Conservation (phyloP, 805 yeast species). For the Saturnispora galanensis region DNA sequence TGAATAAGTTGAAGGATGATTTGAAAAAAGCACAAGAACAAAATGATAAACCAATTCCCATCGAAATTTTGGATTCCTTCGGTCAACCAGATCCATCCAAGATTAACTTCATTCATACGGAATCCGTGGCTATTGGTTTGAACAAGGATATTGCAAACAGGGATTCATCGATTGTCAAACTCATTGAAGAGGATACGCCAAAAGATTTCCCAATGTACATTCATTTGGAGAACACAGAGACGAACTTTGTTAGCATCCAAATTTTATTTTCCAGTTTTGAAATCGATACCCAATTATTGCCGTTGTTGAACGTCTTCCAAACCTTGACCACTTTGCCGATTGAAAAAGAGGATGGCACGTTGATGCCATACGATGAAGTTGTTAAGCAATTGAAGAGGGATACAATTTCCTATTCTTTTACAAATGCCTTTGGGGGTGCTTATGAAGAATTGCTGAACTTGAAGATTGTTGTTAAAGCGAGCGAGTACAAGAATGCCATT, state of each 20-base stretch:
- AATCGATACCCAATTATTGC: slow-evolving; percentile 44
- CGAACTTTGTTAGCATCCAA: slow-evolving; percentile 68
- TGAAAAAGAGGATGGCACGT: slow-evolving; percentile 46
- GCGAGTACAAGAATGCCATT: slow-evolving; percentile 58
- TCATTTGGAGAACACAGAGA: slow-evolving; percentile 70
- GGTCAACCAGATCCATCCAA: slow-evolving; percentile 65
- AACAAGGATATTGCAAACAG: slow-evolving; percentile 27
- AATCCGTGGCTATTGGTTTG: slow-evolving; percentile 50
- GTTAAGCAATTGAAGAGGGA: slow-evolving; percentile 64
- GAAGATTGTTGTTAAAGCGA: slow-evolving; percentile 48
- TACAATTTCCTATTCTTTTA: slow-evolving; percentile 49
- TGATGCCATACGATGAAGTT: slow-evolving; percentile 65
- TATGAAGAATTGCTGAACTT: slow-evolving; percentile 61
- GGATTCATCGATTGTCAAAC: slow-evolving; percentile 16
- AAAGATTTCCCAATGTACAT: slow-evolving; percentile 52
- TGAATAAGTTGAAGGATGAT: slow-evolving; percentile 37
- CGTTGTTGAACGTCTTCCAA: slow-evolving; percentile 54
- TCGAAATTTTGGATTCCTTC: slow-evolving; percentile 48
- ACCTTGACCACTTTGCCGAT: slow-evolving; percentile 70
- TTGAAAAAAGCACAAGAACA: slow-evolving; percentile 53
- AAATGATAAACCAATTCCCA: slow-evolving; percentile 75
- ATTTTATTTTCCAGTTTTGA: slow-evolving; percentile 47
- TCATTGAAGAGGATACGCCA: slow-evolving; percentile 27
- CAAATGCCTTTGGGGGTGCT: slow-evolving; percentile 46
- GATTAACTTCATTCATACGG: slow-evolving; percentile 62